Conservation (phyloP, 441 rosid species). For the Eruca vesicaria region DNA sequence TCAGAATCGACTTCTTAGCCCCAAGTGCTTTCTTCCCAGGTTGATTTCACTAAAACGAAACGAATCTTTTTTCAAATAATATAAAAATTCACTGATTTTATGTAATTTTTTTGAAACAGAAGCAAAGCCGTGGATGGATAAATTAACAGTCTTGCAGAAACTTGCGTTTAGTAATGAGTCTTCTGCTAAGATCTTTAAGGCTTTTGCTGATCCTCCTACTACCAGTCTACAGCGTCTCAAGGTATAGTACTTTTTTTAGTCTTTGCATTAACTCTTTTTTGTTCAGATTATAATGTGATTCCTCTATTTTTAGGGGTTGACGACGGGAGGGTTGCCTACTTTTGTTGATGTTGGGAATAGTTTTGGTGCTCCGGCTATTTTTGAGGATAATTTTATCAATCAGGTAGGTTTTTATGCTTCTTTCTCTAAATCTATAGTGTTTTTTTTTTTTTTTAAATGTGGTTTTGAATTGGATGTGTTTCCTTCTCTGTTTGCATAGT, state of each 20-base stretch:
- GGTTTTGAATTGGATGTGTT: conserved; percentile 9
- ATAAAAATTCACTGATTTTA: background rate
- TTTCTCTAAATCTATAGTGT: background rate
- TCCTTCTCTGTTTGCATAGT: conserved; percentile 38
- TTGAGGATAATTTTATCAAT: conserved; percentile 83
- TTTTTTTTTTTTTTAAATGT: background rate
- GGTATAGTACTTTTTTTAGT: conserved; percentile 31
- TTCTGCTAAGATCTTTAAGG: conserved; percentile 84
- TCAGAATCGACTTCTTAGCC: conserved; percentile 89
- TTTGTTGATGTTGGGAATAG: conserved; percentile 94
- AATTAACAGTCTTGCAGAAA: conserved; percentile 63
- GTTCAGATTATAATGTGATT: background rate
- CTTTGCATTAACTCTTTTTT: background rate
- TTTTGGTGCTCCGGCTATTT: conserved; percentile 95
- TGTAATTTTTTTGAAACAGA: conserved; percentile 34
- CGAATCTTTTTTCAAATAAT: too few species aligned
- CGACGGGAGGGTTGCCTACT: conserved; percentile 96
- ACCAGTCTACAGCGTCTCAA: conserved; percentile 94
- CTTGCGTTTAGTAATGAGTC: conserved; percentile 59
- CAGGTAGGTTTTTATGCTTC: conserved; percentile 46
- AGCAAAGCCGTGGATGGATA: conserved; percentile 94
- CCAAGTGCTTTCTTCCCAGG: conserved; percentile 79
- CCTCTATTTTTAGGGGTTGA: conserved; percentile 61
- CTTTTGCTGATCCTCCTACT: conserved; percentile 97
- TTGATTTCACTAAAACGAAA: conserved; percentile 6